Percentiles rank a stretch among this genome's conserved stretches.
Evolutionary conservation across 106 monocot species (phyloP).

Genomic region (Chionographis japonica): DNA sequence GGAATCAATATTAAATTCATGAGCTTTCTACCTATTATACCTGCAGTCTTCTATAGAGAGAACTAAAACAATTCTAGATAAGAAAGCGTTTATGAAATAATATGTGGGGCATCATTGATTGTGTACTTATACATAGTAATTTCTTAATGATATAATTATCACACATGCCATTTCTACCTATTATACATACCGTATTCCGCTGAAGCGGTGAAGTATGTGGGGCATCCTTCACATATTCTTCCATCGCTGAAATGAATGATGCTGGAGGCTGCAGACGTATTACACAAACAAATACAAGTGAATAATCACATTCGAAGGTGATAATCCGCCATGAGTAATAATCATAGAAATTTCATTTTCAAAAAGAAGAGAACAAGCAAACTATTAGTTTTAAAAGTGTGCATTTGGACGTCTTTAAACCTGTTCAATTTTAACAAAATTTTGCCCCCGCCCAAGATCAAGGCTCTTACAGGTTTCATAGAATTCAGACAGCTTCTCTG

Average conservation of each 20-base stretch:
- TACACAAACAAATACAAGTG: not conserved
- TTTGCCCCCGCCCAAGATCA: constrained; percentile 26
- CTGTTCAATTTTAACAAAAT: constrained; percentile 43
- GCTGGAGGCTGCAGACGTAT: constrained; percentile 34
- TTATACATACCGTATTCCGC: constrained; percentile 23
- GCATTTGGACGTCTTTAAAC: constrained; percentile 6
- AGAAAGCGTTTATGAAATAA: too few relatives aligned
- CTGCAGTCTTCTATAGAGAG: too few relatives aligned
- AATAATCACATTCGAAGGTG: not conserved
- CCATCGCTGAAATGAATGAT: constrained; percentile 47
- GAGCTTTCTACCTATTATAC: too few relatives aligned
- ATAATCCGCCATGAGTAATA: not conserved
- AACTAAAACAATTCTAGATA: too few relatives aligned
- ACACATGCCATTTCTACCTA: too few relatives aligned
- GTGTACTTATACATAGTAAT: too few relatives aligned
- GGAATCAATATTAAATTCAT: too few relatives aligned
- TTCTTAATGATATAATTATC: too few relatives aligned
- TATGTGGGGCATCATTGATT: too few relatives aligned
- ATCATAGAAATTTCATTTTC: not conserved
- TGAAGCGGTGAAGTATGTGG: constrained; percentile 8
- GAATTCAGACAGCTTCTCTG: constrained; percentile 42
- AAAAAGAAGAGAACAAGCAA: not conserved
- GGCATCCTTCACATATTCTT: constrained; percentile 49
- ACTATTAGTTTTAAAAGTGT: not conserved
- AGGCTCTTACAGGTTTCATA: constrained; percentile 46